These are phyloP conservation scores for Chaetomium sp. DNA, from an alignment of 2,329 filamentous ascomycete genomes.

Conservation along the genomic window DNA sequence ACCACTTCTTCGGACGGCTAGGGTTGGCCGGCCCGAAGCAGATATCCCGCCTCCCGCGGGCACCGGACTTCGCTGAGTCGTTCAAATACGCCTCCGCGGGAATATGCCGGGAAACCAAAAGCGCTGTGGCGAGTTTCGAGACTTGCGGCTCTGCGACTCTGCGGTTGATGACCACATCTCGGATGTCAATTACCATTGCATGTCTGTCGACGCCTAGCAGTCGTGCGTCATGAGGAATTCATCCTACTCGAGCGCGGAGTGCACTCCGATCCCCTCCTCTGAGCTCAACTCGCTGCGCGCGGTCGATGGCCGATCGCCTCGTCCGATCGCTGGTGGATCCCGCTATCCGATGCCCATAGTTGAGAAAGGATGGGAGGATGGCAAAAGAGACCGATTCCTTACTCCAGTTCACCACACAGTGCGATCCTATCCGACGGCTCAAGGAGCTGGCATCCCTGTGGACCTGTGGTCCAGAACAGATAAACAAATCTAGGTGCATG, in stretches of 20 bases:
- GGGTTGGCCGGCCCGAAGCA: neutral
- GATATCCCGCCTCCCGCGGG: neutral
- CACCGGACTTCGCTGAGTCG: slow-evolving; percentile 2
- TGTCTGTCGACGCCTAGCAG: neutral
- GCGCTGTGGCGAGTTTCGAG: slow-evolving; percentile 15
- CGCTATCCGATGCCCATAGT: slow-evolving; percentile 10
- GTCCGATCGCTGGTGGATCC: neutral
- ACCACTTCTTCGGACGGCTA: neutral
- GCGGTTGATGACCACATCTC: neutral
- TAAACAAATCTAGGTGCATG: too few relatives aligned
- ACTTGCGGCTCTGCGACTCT: too few relatives aligned
- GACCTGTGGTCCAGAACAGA: neutral
- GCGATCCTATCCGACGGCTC: neutral
- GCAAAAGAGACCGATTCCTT: slow-evolving; percentile 12
- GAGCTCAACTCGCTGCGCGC: neutral
- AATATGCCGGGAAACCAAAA: neutral
- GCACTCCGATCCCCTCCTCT: neutral
- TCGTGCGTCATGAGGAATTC: slow-evolving; percentile 9
- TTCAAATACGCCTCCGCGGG: neutral
- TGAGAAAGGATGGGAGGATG: slow-evolving; percentile 19
- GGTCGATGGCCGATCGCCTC: neutral
- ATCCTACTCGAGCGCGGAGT: slow-evolving; percentile 1
- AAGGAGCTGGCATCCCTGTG: slow-evolving; percentile 1
- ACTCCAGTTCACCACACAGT: slow-evolving; percentile 12
- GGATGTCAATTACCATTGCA: neutral